Conservation (phyloP, 148 eudicot genomes). For the Beta vulgaris region DNA sequence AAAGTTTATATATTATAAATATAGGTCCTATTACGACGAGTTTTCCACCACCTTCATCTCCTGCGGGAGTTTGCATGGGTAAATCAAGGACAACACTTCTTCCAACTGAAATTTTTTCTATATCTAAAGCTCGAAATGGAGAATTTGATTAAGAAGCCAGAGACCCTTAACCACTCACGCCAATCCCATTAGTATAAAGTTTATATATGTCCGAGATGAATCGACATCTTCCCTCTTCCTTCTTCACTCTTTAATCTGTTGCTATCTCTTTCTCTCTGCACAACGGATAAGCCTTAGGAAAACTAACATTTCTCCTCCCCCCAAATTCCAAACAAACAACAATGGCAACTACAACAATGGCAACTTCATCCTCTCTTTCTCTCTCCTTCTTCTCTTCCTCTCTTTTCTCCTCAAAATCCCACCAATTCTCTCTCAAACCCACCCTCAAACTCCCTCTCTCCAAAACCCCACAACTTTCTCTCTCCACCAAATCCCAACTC, state of each 20-base stretch:
- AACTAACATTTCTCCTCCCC: background rate
- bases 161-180: no score
- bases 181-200: no score
- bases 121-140: no score
- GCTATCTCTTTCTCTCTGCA: background rate
- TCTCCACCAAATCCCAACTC: constrained; percentile 48
- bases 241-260: background rate
- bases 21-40: no score
- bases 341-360: constrained; percentile 13
- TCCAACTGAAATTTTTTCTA: no score
- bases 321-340: background rate
- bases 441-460: constrained; percentile 21
- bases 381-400: constrained; percentile 46
- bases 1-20: no score
- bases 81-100: no score
- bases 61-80: no score
- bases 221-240: background rate
- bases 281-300: constrained; percentile 8
- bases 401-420: constrained; percentile 21
- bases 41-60: no score
- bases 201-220: no score
- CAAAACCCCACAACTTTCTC: constrained; percentile 18
- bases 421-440: constrained; percentile 26
- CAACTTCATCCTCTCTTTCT: constrained; percentile 33
- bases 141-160: no score